Conservation (phyloP, 2,329 filamentous ascomycete genomes). For the Aureobasidium sp. region DNA sequence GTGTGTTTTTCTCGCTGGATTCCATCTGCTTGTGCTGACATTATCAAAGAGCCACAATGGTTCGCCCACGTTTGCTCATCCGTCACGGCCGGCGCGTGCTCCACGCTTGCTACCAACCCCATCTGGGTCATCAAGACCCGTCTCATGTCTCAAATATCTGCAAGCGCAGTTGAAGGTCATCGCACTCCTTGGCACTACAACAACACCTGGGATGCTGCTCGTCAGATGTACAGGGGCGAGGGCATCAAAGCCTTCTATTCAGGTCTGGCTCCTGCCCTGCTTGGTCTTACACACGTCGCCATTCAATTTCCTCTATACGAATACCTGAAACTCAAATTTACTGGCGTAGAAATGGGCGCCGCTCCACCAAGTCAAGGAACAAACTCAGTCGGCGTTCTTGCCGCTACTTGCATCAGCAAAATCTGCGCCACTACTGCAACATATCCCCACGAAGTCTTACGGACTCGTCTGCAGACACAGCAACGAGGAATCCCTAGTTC, state of each 20-base stretch:
- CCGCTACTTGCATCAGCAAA: slow-evolving; percentile 89
- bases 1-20: slow-evolving; percentile 23
- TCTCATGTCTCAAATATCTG: slow-evolving; percentile 84
- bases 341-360: slow-evolving; percentile 79
- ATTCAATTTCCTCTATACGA: slow-evolving; percentile 97
- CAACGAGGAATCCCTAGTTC: slow-evolving; percentile 50
- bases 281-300: slow-evolving; percentile 89
- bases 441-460: slow-evolving; percentile 93
- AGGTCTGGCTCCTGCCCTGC: slow-evolving; percentile 80
- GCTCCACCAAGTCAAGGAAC: slow-evolving; percentile 40
- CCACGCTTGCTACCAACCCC: slow-evolving; percentile 89
- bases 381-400: slow-evolving; percentile 72
- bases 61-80: slow-evolving; percentile 82
- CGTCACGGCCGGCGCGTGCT: slow-evolving; percentile 82
- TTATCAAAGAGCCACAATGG: slow-evolving; percentile 60
- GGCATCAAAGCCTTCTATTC: slow-evolving; percentile 91
- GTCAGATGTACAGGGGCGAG: slow-evolving; percentile 91
- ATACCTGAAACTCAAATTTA: slow-evolving; percentile 83
- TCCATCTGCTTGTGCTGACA: slow-evolving; percentile 15
- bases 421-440: slow-evolving; percentile 89
- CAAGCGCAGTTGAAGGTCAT: slow-evolving; percentile 46
- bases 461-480: slow-evolving; percentile 90
- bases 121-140: slow-evolving; percentile 99
- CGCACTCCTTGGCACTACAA: slow-evolving; percentile 84
- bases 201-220: slow-evolving; percentile 82